Base-by-base conservation (phyloP, 768 basidiomycete genomes). In the Tulasnella sp. region DNA sequence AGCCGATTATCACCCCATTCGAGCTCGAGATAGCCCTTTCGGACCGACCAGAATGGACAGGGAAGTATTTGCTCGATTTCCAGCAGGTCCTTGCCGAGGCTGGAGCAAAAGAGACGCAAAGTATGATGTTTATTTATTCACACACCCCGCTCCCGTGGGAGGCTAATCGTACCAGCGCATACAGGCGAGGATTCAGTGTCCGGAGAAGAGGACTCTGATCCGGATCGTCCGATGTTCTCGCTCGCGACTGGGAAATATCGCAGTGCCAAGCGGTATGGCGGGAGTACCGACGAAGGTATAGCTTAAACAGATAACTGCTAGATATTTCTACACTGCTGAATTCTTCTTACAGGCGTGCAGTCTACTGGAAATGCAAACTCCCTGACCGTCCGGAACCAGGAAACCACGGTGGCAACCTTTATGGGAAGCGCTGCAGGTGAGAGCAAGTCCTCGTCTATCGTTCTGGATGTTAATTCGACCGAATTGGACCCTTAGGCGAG, bases 1-100 rank as follows among this genome's bases (percentile, higher is more conserved):
- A 90, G 31, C 96, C 97, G 0, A 97, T 99, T 67, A 86, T 99
- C 37, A 98, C 97, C 0, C 97, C 97, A 0, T 97, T 89, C 82
- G 97, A 99, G 81, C 86, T 97, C 22, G 89, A 91, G 79, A 83
- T 96, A 2, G 94, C 96, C 0, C 85, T 99, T 14, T 88, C 89
- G 76, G 85, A 86, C 0, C 88, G 91, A 71, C 88, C 87, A 77
- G 88, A 82, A 67, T 97, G 91, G 94, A 91, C 88, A 2, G 92
- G 90, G 7, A 84, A 85, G 79, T 96, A 97, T 81, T 86, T 94
- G 7, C 85, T 97, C 14, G 91, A 96, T 80, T 92, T 97, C 78
- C 88, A 85, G 8, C 85, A 85, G 74, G 82, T 93, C 1, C 81
- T 94, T 1, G 81, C 83, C 4, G 85, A 75, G 6, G 45, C 49